phyloP scores from a whole-genome alignment of 176 grass and related monocot species.

The Themeda triandra region DNA sequence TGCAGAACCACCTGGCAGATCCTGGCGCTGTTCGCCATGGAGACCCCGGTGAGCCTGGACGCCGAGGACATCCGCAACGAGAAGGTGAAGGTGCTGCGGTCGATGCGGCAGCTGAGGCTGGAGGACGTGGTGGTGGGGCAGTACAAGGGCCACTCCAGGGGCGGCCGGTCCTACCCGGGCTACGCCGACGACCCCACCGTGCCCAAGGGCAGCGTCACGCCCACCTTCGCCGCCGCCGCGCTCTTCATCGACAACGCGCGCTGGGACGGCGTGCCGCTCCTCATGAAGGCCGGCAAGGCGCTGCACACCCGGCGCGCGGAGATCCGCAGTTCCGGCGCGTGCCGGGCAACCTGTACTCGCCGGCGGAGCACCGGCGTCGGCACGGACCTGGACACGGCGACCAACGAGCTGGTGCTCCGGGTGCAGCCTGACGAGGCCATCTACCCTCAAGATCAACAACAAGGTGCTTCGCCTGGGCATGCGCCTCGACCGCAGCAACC shows the following conservation, averaged over 20 bases:
- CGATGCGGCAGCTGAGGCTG: slow-evolving; percentile 70
- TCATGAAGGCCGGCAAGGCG: slow-evolving; percentile 97
- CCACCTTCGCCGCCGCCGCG: slow-evolving; percentile 85
- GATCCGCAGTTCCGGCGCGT: slow-evolving; percentile 93
- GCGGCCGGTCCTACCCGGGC: slow-evolving; percentile 56
- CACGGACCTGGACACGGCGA: slow-evolving; percentile 60
- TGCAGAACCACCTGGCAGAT: slow-evolving; percentile 99
- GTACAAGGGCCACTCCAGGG: slow-evolving; percentile 79
- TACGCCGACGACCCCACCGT: slow-evolving; percentile 84
- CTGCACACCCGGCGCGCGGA: slow-evolving; percentile 69
- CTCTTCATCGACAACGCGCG: slow-evolving; percentile 96
- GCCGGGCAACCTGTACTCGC: slow-evolving; percentile 83
- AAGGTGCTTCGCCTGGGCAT: slow-evolving; percentile 79
- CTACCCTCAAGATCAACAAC: slow-evolving; percentile 97
- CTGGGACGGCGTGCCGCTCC: slow-evolving; percentile 93
- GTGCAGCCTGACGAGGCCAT: slow-evolving; percentile 96
- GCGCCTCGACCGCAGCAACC: slow-evolving; percentile 80
- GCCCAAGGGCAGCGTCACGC: slow-evolving; percentile 74
- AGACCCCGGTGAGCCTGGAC: slow-evolving; percentile 86
- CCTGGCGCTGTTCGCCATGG: slow-evolving; percentile 93
- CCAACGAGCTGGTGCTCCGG: slow-evolving; percentile 82
- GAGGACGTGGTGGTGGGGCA: slow-evolving; percentile 92
- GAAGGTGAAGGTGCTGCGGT: slow-evolving; percentile 91
- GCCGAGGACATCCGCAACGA: slow-evolving; percentile 97
- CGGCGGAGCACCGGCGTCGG: slow-evolving; percentile 15